Conservation (phyloP, 805 yeast genomes). For the Ogataea allantospora region DNA sequence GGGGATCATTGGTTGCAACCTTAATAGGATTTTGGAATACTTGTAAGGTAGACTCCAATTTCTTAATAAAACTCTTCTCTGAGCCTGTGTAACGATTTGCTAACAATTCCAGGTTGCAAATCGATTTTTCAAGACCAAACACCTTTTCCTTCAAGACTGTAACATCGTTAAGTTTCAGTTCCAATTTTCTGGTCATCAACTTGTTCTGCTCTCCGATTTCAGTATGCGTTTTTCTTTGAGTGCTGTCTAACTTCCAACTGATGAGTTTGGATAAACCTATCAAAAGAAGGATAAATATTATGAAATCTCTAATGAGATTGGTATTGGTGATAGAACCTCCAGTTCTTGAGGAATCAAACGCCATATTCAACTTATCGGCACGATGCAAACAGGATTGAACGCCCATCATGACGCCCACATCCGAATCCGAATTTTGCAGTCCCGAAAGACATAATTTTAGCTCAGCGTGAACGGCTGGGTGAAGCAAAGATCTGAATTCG, state of each 20-base stretch:
- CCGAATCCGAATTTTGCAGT: slow-evolving; percentile 4
- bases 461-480: slow-evolving; percentile 16
- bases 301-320: slow-evolving; percentile 2
- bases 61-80: slow-evolving; percentile 3
- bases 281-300: background rate
- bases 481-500: slow-evolving; percentile 12
- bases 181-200: background rate
- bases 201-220: background rate
- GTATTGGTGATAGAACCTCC: background rate
- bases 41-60: slow-evolving; percentile 7
- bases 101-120: slow-evolving; percentile 18
- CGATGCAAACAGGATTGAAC: slow-evolving; percentile 19
- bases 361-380: slow-evolving; percentile 15
- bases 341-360: slow-evolving; percentile 1
- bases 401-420: slow-evolving; percentile 13
- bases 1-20: slow-evolving; percentile 1
- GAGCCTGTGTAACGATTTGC: slow-evolving; percentile 13
- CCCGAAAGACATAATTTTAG: slow-evolving; percentile 18
- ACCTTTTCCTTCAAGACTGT: slow-evolving; percentile 18
- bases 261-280: background rate
- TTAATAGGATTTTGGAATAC: slow-evolving; percentile 3
- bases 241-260: background rate
- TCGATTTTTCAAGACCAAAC: slow-evolving; percentile 16
- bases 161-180: slow-evolving; percentile 8
- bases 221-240: background rate